Base-by-base conservation (phyloP, 495 filamentous ascomycete genomes). In the Podospora fimiseda region DNA sequence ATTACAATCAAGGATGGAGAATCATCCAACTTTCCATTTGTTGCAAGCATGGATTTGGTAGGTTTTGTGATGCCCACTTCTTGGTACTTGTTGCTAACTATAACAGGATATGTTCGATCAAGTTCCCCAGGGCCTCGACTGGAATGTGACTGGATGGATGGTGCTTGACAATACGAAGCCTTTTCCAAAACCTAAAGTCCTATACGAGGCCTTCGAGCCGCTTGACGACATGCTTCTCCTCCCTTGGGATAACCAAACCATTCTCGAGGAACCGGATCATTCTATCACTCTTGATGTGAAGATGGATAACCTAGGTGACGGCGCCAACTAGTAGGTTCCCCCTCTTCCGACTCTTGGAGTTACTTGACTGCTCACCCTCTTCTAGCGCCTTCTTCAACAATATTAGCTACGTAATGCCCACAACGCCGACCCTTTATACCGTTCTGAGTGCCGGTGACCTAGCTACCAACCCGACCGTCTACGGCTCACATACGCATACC, bases 381-480 rank as follows among this genome's bases (percentile, higher is more conserved):
- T 9, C 14, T 53, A 86, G 82, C 59, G 87, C 87, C 50, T 88
- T 90, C 66, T 83, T 95, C 69, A 89, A 93, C 62, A 80, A 86
- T 62, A 82, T 89, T 41, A 85, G 84, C 41, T 95, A 90, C 60
- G 77, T 81, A 21, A 38, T 61, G 6, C 86, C 87, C 23, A 89
- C 86, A 60, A 88, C 94, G 0, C 90, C 90, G 1, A 86, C 84
- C 0, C 74, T 95, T 2, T 95, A 89, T 74, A 84, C 84, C 0
- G 88, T 74, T 1, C 70, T 94, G 19, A 80, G 80, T 0, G 72
- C 85, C 5, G 86, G 86, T 19, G 64, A 78, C 1, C 61, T 76
- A 15, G 81, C 86, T 7, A 80, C 76, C 6, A 74, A 94, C 57
- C 66, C 83, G 1, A 53, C 57, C 7, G 73, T 95, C 23, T 95